Evolutionary conservation across 1,139 yeast species (phyloP).

Genomic region (Magnusiomyces paraingens): DNA sequence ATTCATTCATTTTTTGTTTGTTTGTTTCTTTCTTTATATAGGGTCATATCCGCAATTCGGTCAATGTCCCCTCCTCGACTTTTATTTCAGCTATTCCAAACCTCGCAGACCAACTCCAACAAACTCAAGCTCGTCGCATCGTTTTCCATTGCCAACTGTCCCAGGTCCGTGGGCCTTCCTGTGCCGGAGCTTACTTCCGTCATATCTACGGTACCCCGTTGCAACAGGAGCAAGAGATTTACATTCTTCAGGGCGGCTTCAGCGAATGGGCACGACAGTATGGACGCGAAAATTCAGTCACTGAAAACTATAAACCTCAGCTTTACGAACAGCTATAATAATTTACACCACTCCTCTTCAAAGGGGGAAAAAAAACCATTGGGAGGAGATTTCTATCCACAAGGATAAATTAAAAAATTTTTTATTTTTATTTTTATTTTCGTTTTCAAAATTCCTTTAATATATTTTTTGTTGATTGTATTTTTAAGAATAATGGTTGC

Average conservation of each 20-base stretch:
- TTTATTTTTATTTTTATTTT: too few relatives aligned
- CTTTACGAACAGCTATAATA: not conserved
- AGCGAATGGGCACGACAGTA: conserved; percentile 70
- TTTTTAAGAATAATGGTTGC: too few relatives aligned
- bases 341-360: too few relatives aligned
- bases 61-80: conserved; percentile 54
- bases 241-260: conserved; percentile 80
- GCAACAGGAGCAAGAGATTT: conserved; percentile 45
- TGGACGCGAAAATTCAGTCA: conserved; percentile 37
- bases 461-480: too few relatives aligned
- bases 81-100: conserved; percentile 39
- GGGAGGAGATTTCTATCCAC: too few relatives aligned
- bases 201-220: conserved; percentile 32
- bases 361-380: too few relatives aligned
- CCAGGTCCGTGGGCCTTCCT: conserved; percentile 85
- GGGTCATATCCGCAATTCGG: conserved; percentile 64
- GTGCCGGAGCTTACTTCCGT: conserved; percentile 64
- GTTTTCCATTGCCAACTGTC: conserved; percentile 88
- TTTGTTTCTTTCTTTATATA: conserved; percentile 12
- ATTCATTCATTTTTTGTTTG: not conserved
- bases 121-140: conserved; percentile 42
- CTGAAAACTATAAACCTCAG: conserved; percentile 1
- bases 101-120: conserved; percentile 38
- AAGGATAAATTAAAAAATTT: too few relatives aligned
- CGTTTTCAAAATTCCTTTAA: too few relatives aligned